Evolutionary conservation across 352 stramenopile species (phyloP), one percentile per base, ranked within the genome.

Genomic region (Phytophthora litchii): DNA sequence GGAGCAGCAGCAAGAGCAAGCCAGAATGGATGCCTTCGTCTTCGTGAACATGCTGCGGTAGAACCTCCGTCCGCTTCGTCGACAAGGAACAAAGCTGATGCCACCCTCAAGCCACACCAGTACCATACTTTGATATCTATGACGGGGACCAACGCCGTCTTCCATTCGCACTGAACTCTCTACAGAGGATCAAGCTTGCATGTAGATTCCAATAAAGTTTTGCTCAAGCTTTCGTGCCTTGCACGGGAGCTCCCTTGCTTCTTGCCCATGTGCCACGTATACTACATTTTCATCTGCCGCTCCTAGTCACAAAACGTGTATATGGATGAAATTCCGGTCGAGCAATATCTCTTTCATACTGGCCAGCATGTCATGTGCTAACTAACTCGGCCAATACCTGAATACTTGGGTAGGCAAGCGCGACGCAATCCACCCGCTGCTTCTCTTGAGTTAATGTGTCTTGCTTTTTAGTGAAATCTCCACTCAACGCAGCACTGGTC

Each of bases 331-430:
- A 27, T 27, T 27, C 23, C 23, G 23, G 23, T 27, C 54, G 51
- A 19, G 10, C 32, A 2, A 79, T 31, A 12, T 75, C 48, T 4
- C 37, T 32, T 27, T 78, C 47, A 1, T 71, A 49, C 4, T 70
- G 59, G 19, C 60, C 69, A 0, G 48, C 48, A 53, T 74, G 63
- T 11, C n/a, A n/a, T n/a, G n/a, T n/a, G n/a, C n/a, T n/a, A n/a
- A 92, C 55, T 12, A 88, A 41, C 7, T 67, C 37, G 0, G 76
- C 81, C 13, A 94, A 55, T 1, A 74, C 74, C 13, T 48, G 61
- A n/a, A 43, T 85, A 94, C 46, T 89, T 79, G 2, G 83, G 34
- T 89, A 94, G 9, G 80, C 85, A 6, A 69, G 64, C 6, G 72
- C 84, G 9, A 94, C 83, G 14, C 76, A 84, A 2, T 89, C 71